Evolutionary conservation across 805 yeast species (phyloP).

Genomic region (Blastobotrys terrestris): DNA sequence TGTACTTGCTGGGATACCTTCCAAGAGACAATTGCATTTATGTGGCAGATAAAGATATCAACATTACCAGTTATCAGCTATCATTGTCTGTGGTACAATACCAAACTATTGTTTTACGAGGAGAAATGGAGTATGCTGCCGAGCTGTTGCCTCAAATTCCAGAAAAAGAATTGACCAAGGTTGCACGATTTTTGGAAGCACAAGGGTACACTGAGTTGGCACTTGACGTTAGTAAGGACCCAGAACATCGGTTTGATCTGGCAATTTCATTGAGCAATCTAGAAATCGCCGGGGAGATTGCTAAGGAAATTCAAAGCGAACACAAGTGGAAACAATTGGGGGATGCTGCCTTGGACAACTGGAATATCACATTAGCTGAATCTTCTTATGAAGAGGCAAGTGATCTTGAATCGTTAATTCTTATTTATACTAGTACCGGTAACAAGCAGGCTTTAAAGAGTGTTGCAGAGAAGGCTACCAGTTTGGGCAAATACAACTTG

Average conservation of each 20-base stretch:
- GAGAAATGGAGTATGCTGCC: slow-evolving; percentile 81
- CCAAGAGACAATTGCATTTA: slow-evolving; percentile 87
- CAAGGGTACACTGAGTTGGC: slow-evolving; percentile 87
- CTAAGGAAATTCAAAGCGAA: slow-evolving; percentile 41
- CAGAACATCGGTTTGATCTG: slow-evolving; percentile 86
- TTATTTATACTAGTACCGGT: slow-evolving; percentile 77
- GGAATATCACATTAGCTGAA: slow-evolving; percentile 77
- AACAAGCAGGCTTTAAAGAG: slow-evolving; percentile 51
- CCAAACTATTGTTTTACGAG: slow-evolving; percentile 92
- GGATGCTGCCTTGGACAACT: slow-evolving; percentile 70
- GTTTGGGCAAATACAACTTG: slow-evolving; percentile 75
- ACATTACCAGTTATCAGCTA: slow-evolving; percentile 71
- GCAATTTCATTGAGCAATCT: slow-evolving; percentile 74
- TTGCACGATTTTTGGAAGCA: slow-evolving; percentile 89
- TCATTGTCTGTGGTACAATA: slow-evolving; percentile 86
- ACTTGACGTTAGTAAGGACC: slow-evolving; percentile 71
- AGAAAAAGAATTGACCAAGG: slow-evolving; percentile 60
- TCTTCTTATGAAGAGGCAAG: slow-evolving; percentile 71
- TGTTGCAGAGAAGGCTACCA: slow-evolving; percentile 62
- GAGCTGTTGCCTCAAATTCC: slow-evolving; percentile 52
- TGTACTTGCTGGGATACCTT: slow-evolving; percentile 82
- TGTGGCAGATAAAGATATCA: slow-evolving; percentile 84
- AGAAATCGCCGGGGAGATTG: slow-evolving; percentile 62
- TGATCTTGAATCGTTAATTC: slow-evolving; percentile 75
- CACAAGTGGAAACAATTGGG: slow-evolving; percentile 90